Conservation (phyloP, 768 basidiomycete species). For the Suillus plorans region DNA sequence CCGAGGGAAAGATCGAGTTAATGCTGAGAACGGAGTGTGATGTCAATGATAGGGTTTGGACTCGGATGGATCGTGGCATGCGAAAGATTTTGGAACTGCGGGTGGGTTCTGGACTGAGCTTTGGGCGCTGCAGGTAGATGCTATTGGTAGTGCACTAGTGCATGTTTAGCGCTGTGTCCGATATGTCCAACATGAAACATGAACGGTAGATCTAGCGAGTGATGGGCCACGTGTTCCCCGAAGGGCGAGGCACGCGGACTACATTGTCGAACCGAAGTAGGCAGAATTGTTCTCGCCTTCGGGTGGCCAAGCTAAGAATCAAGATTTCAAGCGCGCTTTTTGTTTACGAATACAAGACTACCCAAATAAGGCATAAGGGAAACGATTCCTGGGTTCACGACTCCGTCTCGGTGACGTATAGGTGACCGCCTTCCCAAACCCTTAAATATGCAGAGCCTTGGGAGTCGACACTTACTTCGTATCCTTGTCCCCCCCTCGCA, state of each 20-base stretch:
- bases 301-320: background rate
- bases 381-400: background rate
- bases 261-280: slow-evolving; percentile 8
- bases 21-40: slow-evolving; percentile 17
- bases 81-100: slow-evolving; percentile 24
- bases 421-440: slow-evolving; percentile 10
- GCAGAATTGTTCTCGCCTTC: slow-evolving; percentile 2
- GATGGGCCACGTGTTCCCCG: background rate
- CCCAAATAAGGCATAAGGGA: slow-evolving; percentile 32
- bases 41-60: slow-evolving; percentile 11
- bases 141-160: too few relatives aligned
- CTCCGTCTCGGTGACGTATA: slow-evolving; percentile 1
- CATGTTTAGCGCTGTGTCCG: too few relatives aligned
- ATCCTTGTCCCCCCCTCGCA: background rate
- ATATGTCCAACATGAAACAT: too few relatives aligned
- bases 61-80: slow-evolving; percentile 28
- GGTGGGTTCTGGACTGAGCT: background rate
- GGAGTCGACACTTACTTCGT: background rate
- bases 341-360: slow-evolving; percentile 30
- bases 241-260: background rate
- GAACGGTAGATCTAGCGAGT: background rate
- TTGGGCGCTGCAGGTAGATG: background rate
- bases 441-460: slow-evolving; percentile 11
- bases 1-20: slow-evolving; percentile 25
- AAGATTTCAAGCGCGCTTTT: slow-evolving; percentile 15